Base-by-base conservation (phyloP, 257 asterid species). In the Echites panduratus region DNA sequence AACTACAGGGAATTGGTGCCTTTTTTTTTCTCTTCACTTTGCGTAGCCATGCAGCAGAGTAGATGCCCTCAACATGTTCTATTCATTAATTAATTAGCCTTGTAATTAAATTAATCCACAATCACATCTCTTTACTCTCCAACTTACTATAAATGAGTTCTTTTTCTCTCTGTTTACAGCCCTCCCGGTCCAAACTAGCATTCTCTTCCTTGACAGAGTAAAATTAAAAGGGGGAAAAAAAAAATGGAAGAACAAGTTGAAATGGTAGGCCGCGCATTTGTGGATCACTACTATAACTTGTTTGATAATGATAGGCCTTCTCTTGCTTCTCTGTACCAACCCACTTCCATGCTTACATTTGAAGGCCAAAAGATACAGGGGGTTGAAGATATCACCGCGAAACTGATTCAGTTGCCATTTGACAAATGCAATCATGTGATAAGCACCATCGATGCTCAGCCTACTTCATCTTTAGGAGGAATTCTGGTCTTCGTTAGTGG, bases 381-480 rank as follows among this genome's bases (percentile, higher is more conserved):
- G 10, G 76, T 35, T 13, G 81, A 72, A 66, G 74, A 83, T 8
- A 86, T 88, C 19, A 70, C 81, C 19, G 72, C 66, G 24, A 86
- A 88, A 79, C 80, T 88, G n/a, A 76, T 35, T 72, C 80, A 84
- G 45, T 67, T 84, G 73, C 90, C 88, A n/a, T 80, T 86, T 27
- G 86, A 80, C 32, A 84, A 84, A 73, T 88, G 91, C 84, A 82
- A 54, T 9, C 91, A 82, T 70, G 78, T 66, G 2, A 80, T 87
- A 43, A 85, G 89, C 86, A 85, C 90, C 56, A 71, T 82, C 32
- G 93, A 88, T 82, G 79, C 84, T 59, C 90, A 85, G 71, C 87
- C 85, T 17, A 84, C 89, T 0, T 75, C 79, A 2, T 48, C 73
- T 20, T 65, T 64, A 0, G 89, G 89, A n/a, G 89, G 91, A 65